Evolutionary conservation across 345 rosid genomes (phyloP), one percentile per base, ranked within the genome.

Genomic region (Dimocarpus longan): DNA sequence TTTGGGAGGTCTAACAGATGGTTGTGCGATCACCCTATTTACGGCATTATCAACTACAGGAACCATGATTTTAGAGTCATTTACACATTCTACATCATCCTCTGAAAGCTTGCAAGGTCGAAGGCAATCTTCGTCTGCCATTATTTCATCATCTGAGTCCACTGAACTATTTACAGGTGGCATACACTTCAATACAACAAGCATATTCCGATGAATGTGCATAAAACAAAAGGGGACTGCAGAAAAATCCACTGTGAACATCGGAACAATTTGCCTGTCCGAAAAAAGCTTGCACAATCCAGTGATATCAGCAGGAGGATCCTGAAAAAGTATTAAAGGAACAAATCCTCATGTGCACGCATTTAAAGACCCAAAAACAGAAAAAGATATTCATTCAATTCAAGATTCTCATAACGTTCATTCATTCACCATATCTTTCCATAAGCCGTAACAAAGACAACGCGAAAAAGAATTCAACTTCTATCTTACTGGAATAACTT

Each of bases 281-380:
- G 76, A 88, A 83, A 85, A 92, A 79, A 94, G 74, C 89, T 82
- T 89, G 95, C 97, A 93, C 74, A 88, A 65, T 69, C 91, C 96
- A 64, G 78, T 86, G 52, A 85, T 75, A 78, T 65, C 71, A 56
- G 79, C 24, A 21, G 87, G 68, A 82, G 84, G 76, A 43, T 86
- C 94, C 98, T 95, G 93, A 79, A 83, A 81, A 2, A 75, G 15
- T 39, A 46, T 68, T 37, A 6, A 15, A 40, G 44, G 71, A 32
- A 28, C 66, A 22, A 46, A 52, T 40, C 15, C 24, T 24, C 15
- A 59, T 43, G 37, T 22, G 26, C 68, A 56, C 24, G 11, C 32
- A 28, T 24, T 28, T 71, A 13, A 56, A 39, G 22, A 79, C 73
- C 6, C 21, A 12, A 9, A 50, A 65, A 65, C 10, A n/a, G 12